Conservation (phyloP, 345 rosid species). For the Anacardium occidentale region DNA sequence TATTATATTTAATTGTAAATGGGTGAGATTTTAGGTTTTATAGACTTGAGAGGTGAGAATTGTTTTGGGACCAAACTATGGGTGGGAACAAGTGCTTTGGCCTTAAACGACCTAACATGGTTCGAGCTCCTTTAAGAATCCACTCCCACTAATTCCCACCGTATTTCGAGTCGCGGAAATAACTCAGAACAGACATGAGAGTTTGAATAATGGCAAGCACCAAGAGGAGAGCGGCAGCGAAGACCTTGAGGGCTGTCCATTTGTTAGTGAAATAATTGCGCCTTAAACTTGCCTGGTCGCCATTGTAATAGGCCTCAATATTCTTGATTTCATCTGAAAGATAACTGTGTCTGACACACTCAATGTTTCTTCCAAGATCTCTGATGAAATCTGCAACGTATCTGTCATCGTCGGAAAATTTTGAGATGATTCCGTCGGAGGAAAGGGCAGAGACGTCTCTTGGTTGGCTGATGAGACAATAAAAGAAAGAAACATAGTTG, state of each 20-base stretch:
- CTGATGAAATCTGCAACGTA: constrained; percentile 11
- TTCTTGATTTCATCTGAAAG: constrained; percentile 8
- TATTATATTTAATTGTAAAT: no score
- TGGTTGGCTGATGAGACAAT: constrained; percentile 18
- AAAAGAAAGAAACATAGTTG: constrained; percentile 7
- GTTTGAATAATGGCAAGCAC: constrained; percentile 1
- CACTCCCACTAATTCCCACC: no score
- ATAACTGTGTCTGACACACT: not conserved
- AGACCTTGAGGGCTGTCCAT: constrained; percentile 1
- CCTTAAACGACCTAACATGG: no score
- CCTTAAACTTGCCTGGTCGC: constrained; percentile 1
- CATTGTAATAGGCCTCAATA: constrained; percentile 1
- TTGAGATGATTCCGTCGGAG: constrained; percentile 14
- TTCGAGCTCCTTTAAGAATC: no score
- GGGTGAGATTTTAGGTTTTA: no score
- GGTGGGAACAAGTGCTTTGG: no score
- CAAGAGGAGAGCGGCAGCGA: constrained; percentile 3
- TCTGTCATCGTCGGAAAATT: constrained; percentile 3
- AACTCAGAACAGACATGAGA: constrained; percentile 1
- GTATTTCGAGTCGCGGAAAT: not conserved
- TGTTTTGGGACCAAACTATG: no score
- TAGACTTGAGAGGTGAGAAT: no score
- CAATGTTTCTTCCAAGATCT: not conserved
- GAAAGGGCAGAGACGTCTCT: constrained; percentile 10
- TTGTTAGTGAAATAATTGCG: constrained; percentile 14